phyloP scores from a whole-genome alignment of 208 protist genomes.

The Balamuthia mandrillaris region DNA sequence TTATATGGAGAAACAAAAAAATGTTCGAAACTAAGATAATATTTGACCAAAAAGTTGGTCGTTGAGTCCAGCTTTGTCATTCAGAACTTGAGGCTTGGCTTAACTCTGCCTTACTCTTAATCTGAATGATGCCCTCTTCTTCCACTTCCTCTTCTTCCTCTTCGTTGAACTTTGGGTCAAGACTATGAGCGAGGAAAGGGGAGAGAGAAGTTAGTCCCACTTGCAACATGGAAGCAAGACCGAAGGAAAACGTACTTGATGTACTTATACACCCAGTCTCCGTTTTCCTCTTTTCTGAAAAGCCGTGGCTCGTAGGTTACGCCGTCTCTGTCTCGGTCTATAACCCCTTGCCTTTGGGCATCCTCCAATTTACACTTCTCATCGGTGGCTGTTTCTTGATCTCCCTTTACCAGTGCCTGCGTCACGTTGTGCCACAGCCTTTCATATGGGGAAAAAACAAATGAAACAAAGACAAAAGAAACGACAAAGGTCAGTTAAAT shows the following conservation, averaged over 20 bases:
- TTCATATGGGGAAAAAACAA: not conserved
- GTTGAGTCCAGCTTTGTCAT: too few species aligned
- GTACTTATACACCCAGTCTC: slow-evolving; percentile 1
- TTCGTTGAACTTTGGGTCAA: too few species aligned
- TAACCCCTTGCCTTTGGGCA: slow-evolving; percentile 50
- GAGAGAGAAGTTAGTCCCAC: too few species aligned
- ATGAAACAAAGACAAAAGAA: not conserved
- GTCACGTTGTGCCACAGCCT: slow-evolving; percentile 67
- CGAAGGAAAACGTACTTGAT: slow-evolving; percentile 7
- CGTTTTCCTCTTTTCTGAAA: slow-evolving; percentile 7
- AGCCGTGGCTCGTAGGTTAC: not conserved
- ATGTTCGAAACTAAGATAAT: too few species aligned
- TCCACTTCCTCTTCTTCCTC: too few species aligned
- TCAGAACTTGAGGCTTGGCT: too few species aligned
- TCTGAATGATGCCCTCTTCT: too few species aligned
- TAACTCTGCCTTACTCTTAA: too few species aligned
- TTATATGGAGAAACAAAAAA: too few species aligned
- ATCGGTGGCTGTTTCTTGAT: slow-evolving; percentile 65
- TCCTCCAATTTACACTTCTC: slow-evolving; percentile 68
- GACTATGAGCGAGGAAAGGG: too few species aligned
- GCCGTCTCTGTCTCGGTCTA: slow-evolving; percentile 36
- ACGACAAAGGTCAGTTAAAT: not conserved
- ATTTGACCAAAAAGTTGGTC: too few species aligned
- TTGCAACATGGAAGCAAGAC: too few species aligned
- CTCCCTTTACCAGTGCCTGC: slow-evolving; percentile 55